These are phyloP conservation scores for Albizia julibrissin DNA, from an alignment of 306 rosid species.

Conservation along the genomic window DNA sequence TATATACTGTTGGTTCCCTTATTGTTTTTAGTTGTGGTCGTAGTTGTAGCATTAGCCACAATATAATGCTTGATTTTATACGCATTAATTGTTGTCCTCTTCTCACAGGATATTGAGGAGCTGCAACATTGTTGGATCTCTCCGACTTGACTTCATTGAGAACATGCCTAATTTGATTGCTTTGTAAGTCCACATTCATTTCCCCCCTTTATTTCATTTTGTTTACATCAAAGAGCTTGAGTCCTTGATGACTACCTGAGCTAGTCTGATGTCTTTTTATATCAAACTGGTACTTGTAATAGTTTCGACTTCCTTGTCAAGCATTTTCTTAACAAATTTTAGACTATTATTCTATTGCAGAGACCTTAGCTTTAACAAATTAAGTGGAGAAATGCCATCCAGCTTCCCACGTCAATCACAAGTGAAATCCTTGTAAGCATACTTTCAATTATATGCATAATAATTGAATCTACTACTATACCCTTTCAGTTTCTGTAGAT, in stretches of 20 bases:
- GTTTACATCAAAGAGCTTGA: no score
- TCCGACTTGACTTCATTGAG: slow-evolving; percentile 26
- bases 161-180: background rate
- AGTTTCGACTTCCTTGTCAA: background rate
- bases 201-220: no score
- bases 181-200: slow-evolving; percentile 24
- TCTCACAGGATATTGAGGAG: slow-evolving; percentile 42
- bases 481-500: background rate
- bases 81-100: background rate
- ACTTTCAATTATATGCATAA: background rate
- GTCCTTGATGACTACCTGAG: no score
- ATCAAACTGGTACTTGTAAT: no score
- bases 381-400: slow-evolving; percentile 46
- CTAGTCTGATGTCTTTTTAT: no score
- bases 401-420: slow-evolving; percentile 25
- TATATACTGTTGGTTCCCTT: background rate
- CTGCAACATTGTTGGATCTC: slow-evolving; percentile 42
- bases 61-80: background rate
- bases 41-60: background rate
- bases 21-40: background rate
- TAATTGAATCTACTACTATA: background rate
- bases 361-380: slow-evolving; percentile 64
- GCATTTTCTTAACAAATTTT: background rate
- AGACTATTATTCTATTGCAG: slow-evolving; percentile 34
- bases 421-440: slow-evolving; percentile 35